Evolutionary conservation across 306 rosid genomes (phyloP).

Genomic region (Cicer chorassanicum): DNA sequence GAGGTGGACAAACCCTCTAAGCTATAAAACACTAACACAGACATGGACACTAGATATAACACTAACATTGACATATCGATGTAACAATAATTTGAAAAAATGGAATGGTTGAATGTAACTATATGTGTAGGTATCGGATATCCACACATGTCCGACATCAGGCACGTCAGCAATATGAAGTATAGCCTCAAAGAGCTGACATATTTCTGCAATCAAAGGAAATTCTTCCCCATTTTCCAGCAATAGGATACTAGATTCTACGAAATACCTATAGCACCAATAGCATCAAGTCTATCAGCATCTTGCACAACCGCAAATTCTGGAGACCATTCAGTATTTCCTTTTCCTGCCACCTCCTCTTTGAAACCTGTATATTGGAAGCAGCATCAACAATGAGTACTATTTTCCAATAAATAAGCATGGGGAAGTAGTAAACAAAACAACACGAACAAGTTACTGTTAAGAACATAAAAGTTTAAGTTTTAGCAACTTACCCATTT

Average conservation of each 20-base stretch:
- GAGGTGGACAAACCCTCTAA: neutral
- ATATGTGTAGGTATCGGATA: neutral
- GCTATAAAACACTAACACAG: neutral
- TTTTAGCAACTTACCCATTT: constrained; percentile 69
- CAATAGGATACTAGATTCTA: neutral
- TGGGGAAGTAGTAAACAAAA: neutral
- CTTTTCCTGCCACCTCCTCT: constrained; percentile 71
- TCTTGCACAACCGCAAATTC: constrained; percentile 92
- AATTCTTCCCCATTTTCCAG: neutral
- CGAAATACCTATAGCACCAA: constrained; percentile 88
- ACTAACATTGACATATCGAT: neutral
- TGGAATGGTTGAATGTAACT: neutral
- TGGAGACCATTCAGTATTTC: constrained; percentile 53
- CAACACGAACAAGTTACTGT: neutral
- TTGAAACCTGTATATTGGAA: constrained; percentile 73
- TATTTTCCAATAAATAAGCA: constrained; percentile 3
- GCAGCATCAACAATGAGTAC: constrained; percentile 2
- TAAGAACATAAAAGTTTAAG: neutral
- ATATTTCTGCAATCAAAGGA: neutral
- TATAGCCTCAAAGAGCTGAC: neutral
- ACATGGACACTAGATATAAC: neutral
- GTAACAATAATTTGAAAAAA: neutral
- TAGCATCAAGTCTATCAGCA: constrained; percentile 96
- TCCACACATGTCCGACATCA: neutral
- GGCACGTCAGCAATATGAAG: neutral